Conservation (phyloP, 2,329 filamentous ascomycete species). For the Talaromyces sp. region DNA sequence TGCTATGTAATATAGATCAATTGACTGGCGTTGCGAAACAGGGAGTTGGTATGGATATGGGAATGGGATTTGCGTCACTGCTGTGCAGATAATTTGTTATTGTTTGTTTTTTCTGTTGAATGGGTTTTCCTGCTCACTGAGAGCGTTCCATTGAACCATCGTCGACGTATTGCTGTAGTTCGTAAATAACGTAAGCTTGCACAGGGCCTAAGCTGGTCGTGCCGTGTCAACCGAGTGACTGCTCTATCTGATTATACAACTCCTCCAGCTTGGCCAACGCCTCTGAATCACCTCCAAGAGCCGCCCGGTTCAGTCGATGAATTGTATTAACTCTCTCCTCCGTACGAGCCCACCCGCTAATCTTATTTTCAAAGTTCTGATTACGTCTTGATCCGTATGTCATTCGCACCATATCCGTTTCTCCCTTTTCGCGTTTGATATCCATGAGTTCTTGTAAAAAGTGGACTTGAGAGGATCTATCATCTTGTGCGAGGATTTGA, state of each 20-base stretch:
- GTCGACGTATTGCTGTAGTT: neutral
- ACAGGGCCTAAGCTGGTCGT: neutral
- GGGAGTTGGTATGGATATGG: neutral
- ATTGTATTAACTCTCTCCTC: constrained; percentile 35
- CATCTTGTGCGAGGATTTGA: neutral
- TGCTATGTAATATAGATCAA: constrained; percentile 4
- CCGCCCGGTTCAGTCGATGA: constrained; percentile 32
- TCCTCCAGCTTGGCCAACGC: constrained; percentile 34
- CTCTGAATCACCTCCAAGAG: constrained; percentile 32
- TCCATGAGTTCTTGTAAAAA: constrained; percentile 64
- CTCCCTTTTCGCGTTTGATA: constrained; percentile 59
- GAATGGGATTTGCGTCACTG: neutral
- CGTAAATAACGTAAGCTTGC: neutral
- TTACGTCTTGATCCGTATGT: constrained; percentile 46
- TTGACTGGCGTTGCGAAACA: constrained; percentile 1
- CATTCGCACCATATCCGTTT: constrained; percentile 60
- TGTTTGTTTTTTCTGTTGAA: neutral
- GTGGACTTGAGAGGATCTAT: constrained; percentile 34
- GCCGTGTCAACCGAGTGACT: neutral
- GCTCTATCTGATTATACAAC: constrained; percentile 29
- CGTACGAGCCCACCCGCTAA: constrained; percentile 35
- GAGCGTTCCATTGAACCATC: too few relatives aligned
- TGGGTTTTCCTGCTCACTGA: neutral
- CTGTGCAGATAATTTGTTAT: neutral
- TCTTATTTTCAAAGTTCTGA: constrained; percentile 27